Conservation (phyloP, 345 rosid species). For the Clarkia xantiana region DNA sequence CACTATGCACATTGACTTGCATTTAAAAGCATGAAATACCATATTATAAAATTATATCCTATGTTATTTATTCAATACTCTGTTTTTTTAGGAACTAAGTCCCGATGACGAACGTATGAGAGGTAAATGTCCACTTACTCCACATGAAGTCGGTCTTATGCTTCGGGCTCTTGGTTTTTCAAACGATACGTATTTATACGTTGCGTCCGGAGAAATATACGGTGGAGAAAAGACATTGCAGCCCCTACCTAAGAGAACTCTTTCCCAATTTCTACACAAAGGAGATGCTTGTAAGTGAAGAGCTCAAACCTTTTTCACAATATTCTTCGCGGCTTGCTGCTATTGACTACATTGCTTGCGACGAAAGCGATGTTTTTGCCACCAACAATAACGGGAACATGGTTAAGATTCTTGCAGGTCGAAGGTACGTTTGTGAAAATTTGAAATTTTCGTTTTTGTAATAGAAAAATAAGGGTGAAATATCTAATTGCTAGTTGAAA, state of each 20-base stretch:
- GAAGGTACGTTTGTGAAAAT: slow-evolving; percentile 84
- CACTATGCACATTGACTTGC: not conserved
- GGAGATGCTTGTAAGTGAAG: slow-evolving; percentile 76
- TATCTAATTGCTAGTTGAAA: no score
- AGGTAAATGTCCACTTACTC: slow-evolving; percentile 95
- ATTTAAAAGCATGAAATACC: not conserved
- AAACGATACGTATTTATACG: slow-evolving; percentile 72
- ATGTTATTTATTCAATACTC: not conserved
- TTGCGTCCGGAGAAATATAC: slow-evolving; percentile 97
- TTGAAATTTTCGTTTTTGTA: no score
- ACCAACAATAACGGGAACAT: slow-evolving; percentile 95
- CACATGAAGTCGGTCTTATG: slow-evolving; percentile 95
- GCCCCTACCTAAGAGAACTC: slow-evolving; percentile 74
- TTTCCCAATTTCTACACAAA: slow-evolving; percentile 93
- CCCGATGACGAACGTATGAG: slow-evolving; percentile 78
- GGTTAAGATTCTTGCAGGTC: slow-evolving; percentile 98
- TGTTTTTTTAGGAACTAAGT: slow-evolving; percentile 56
- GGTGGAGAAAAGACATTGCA: slow-evolving; percentile 83
- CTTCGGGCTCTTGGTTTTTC: slow-evolving; percentile 86
- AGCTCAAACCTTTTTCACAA: slow-evolving; percentile 58
- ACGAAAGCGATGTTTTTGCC: slow-evolving; percentile 89
- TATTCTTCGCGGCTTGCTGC: slow-evolving; percentile 93
- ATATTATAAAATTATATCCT: not conserved
- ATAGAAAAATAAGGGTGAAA: no score
- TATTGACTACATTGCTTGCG: slow-evolving; percentile 78